phyloP scores from a whole-genome alignment of 805 yeast genomes.

The Candida easanensis region DNA sequence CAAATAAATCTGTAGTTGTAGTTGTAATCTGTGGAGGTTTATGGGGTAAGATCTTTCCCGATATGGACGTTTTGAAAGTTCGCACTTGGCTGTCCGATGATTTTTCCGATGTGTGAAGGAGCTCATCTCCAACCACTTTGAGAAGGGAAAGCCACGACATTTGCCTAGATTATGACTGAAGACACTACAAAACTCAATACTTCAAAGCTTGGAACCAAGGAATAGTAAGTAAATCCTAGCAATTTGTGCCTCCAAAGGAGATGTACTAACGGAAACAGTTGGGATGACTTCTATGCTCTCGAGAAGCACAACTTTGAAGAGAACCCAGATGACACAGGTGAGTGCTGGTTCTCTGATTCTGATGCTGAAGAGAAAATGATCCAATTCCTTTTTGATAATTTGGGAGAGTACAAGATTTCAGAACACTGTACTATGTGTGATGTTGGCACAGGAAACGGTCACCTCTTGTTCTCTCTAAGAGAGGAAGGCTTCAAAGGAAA shows the following conservation, averaged over 20 bases:
- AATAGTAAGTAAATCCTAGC: conserved; percentile 49
- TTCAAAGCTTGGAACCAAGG: conserved; percentile 82
- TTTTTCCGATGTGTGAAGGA: no score
- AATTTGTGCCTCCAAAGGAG: neutral
- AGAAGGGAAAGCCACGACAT: no score
- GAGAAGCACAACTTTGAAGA: conserved; percentile 71
- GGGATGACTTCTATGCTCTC: conserved; percentile 82
- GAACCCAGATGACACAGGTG: conserved; percentile 86
- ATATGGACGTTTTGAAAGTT: neutral
- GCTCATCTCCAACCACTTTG: no score
- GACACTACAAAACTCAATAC: conserved; percentile 54
- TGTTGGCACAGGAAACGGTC: conserved; percentile 97
- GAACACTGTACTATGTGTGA: conserved; percentile 54
- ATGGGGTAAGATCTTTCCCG: no score
- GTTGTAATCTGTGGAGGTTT: no score
- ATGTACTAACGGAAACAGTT: conserved; percentile 35
- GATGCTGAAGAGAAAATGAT: conserved; percentile 86
- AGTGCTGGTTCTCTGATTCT: conserved; percentile 95
- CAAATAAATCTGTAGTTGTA: neutral
- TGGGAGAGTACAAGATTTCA: conserved; percentile 34
- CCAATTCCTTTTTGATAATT: conserved; percentile 58
- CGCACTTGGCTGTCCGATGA: no score
- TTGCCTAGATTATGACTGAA: no score
- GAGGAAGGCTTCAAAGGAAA: conserved; percentile 62
- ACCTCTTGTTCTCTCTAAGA: conserved; percentile 64